Evolutionary conservation across 2,329 filamentous ascomycete species (phyloP), one percentile per base, ranked within the genome.

Genomic region (Epichloe elymi): DNA sequence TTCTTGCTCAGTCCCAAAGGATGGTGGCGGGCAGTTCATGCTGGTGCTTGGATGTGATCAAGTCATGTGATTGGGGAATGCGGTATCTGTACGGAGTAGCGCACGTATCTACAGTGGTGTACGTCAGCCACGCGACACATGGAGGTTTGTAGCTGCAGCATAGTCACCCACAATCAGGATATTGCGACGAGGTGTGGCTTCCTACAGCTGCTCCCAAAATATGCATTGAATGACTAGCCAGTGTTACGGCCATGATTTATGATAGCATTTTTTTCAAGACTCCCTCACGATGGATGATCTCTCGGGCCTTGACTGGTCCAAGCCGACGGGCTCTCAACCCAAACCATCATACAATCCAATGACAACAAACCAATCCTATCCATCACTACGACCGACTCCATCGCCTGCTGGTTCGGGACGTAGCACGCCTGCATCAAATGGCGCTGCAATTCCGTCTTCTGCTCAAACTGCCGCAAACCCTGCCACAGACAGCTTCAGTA

Each of bases 401-500:
- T 77, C 78, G 39, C 75, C 78, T 49, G 69, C 77, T 55, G 66
- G 65, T 45, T 81, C 79, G 7, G 76, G 74, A 38, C 72, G 72
- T 55, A 79, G 71, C 61, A 82, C 76, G 14, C 79, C 80, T 17
- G 60, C 80, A 5, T 58, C 69, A 8, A 74, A 78, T 49, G 68
- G 62, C 5, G 74, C 74, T 15, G 72, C 72, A 4, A 56, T 53
- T 37, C 62, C 68, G 49, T 6, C 38, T 15, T 43, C 67, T 57
- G 53, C 66, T 65, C 65, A 81, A 71, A 56, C 73, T 12, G 57
- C 70, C 2, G 53, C 68, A 4, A 85, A 78, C 58, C 61, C 81
- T 37, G 67, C 77, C 5, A 69, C 75, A 45, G 87, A 93, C 63
- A 88, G 84, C 70, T 93, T 93, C 68, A 86, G 86, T 61, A 85